Evolutionary conservation across 495 filamentous ascomycete species (phyloP), one percentile per base, ranked within the genome.

Genomic region (Tuber borchii): DNA sequence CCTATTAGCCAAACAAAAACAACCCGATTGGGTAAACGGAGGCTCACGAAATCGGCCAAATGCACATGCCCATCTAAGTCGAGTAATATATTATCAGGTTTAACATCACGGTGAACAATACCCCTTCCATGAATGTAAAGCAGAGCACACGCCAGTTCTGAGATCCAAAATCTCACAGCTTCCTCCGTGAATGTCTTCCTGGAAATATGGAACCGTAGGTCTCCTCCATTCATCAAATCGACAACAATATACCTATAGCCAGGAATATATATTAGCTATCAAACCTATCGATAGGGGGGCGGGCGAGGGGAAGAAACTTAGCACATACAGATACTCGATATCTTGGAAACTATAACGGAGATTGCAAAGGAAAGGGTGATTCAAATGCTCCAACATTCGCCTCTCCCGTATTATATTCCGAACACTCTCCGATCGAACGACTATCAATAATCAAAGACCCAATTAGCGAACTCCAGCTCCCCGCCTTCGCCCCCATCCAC

Each of bases 261-360:
- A 4, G 34, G 37, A 39, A 69, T 72, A 45, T n/a, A 19, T 43
- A 12, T 6, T 39, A 75, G 74, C 43, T 69, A 45, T 70, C 22
- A 40, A 12, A 26, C 56, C 73, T 17, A 65, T 17, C 56, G 26
- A 34, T 65, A 65, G 12, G 26, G 56, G 51, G 10, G 26, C 26
- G 12, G 26, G 56, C 37, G 51, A 26, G 42, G 14, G 12, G 56
- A 34, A 34, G 26, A 31, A 65, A 9, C 31, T 56, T 51, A 26
- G 10, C 77, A 85, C 93, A 79, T 87, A 99, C 95, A 99, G 91
- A 85, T 99, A 99, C 83, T 99, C 95, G 80, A 97, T 93, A 84
- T 99, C 95, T 85, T 99, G 95, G 83, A 99, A 99, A 86, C 94
- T 97, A 85, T 98, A 99, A 73, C 95, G 91, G 86, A 99, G 87